Conservation (phyloP, 306 rosid genomes). For the Citrullus amarus region DNA sequence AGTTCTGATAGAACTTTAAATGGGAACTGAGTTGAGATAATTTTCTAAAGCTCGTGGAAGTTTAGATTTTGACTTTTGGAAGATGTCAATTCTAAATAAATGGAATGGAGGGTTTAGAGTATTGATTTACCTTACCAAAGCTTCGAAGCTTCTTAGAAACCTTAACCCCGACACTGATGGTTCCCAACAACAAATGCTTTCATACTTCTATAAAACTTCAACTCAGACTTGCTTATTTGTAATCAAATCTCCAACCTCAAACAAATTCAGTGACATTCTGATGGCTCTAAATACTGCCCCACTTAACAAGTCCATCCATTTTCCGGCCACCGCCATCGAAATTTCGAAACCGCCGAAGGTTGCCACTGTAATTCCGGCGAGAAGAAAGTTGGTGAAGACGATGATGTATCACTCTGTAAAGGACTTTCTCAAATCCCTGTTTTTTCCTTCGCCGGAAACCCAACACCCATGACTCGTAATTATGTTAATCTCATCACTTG, state of each 20-base stretch:
- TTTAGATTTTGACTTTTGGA: background rate
- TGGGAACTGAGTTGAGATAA: too few relatives aligned
- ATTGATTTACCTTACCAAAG: background rate
- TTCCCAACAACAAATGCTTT: too few relatives aligned
- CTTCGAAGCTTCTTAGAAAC: background rate
- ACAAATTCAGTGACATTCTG: background rate
- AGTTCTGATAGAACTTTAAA: too few relatives aligned
- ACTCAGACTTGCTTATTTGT: too few relatives aligned
- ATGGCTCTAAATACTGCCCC: background rate
- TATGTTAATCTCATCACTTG: background rate
- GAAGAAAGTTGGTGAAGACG: constrained; percentile 27
- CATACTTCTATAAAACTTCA: too few relatives aligned
- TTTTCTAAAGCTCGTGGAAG: background rate
- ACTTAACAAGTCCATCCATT: background rate
- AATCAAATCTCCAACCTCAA: background rate
- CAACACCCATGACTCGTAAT: background rate
- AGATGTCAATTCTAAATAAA: background rate
- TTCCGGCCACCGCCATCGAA: background rate
- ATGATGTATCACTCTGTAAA: background rate
- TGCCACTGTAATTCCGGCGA: constrained; percentile 32
- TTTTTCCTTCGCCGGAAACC: background rate
- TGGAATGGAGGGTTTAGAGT: too few relatives aligned
- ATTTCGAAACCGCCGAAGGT: background rate
- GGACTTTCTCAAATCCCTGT: background rate
- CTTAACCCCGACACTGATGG: background rate